Evolutionary conservation across 208 protist species (phyloP), one percentile per base, ranked within the genome.

Genomic region (Trypanosoma lewisi): DNA sequence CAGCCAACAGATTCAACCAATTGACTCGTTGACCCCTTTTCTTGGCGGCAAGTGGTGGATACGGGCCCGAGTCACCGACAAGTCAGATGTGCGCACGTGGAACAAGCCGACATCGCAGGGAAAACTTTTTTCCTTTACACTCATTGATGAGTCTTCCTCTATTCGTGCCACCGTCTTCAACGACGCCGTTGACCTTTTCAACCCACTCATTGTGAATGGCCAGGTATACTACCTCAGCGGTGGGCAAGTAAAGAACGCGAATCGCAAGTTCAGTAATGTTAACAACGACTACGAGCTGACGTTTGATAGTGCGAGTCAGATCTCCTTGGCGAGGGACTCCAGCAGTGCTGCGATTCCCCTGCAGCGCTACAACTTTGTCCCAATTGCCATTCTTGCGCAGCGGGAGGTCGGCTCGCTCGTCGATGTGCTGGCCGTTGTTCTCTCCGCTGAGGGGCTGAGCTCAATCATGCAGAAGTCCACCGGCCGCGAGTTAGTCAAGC

Each of bases 281-380:
- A 94, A 93, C 75, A 94, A 95, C 66, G 90, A 97, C 70, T 97
- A 97, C 72, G 93, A 97, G 77, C 73, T 97, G 25, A 91, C 86
- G 9, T 93, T 97, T 64, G 90, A 97, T 68, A 75, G 73, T 45
- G 62, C 64, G 30, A 81, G 78, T 54, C 84, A 94, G 73, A 91
- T 97, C 34, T 80, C 86, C 27, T 71, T 81, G 57, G 78, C 78
- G 3, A 78, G 78, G 14, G 75, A 84, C 49, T 44, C 65, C 34
- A 70, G 65, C 17, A 76, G 75, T 23, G 55, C 70, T 44, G 33
- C 59, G 17, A 70, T 96, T 60, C 90, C 87, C 14, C 75, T 82
- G 63, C 79, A 93, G 82, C 84, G 83, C 21, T 94, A 91, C 65
- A 91, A 95, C 74, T 97, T 96, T 70, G 75, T 93, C 21, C 88